Percentiles rank a stretch among this genome's conserved stretches.
Evolutionary conservation across 345 rosid species (phyloP).

Genomic region (Salix viminalis): DNA sequence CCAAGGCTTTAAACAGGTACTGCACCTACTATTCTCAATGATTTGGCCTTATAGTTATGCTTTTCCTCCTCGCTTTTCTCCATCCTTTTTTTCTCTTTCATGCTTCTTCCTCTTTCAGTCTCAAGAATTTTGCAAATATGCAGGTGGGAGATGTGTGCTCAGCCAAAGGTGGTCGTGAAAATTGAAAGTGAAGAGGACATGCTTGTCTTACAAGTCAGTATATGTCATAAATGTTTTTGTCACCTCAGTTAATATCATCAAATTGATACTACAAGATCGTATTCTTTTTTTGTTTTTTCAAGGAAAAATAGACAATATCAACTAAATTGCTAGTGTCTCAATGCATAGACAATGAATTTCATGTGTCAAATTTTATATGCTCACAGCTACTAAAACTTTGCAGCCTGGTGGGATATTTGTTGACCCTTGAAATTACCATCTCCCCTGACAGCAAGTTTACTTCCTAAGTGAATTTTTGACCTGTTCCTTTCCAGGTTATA

Average conservation of each 20-base stretch:
- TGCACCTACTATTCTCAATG: not conserved
- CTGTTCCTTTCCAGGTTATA: not conserved
- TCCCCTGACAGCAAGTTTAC: not conserved
- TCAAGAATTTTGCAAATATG: slow-evolving; percentile 13
- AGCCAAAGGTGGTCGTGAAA: slow-evolving; percentile 96
- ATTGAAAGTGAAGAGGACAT: slow-evolving; percentile 86
- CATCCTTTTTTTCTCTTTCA: not conserved
- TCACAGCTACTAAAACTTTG: not conserved
- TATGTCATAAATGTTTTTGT: slow-evolving; percentile 8
- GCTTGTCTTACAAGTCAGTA: slow-evolving; percentile 83
- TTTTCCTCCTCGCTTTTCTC: not conserved
- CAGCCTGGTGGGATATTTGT: no score
- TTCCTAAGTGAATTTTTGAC: not conserved
- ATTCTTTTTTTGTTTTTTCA: not conserved
- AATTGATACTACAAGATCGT: not conserved
- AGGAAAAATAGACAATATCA: not conserved
- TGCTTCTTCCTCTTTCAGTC: not conserved
- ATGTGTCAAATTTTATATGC: not conserved
- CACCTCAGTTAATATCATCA: not conserved
- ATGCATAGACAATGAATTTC: not conserved
- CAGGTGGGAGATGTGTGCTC: slow-evolving; percentile 96
- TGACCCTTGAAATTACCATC: no score
- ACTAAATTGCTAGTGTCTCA: not conserved
- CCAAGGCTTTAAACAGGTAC: slow-evolving; percentile 79
- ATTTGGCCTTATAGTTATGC: not conserved